Evolutionary conservation across 495 filamentous ascomycete species (phyloP), one percentile per base, ranked within the genome.

Genomic region (Penicillium longicatenatum): DNA sequence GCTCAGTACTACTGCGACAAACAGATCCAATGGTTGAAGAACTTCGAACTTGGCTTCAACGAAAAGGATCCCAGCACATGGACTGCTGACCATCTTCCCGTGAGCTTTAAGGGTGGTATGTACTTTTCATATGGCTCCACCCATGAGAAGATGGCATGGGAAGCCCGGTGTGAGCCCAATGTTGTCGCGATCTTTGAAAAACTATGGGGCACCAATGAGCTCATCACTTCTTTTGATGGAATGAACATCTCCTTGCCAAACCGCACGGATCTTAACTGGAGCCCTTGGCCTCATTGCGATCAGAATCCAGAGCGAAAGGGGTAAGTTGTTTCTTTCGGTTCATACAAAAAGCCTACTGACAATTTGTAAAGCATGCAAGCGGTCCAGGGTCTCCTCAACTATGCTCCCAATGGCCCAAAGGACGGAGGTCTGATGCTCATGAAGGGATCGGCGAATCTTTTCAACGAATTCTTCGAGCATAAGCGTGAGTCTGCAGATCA

Each of bases 381-480:
- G 3, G 52, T 54, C 2, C 42, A 54, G 9, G 52, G 42, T 10
- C 52, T 54, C 5, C 55, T 76, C 0, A 78, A 78, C 63, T 72
- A 65, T 30, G 65, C 70, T 5, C 73, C 72, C 12, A 74, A 72
- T 43, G 74, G 75, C 4, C 71, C 75, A 16, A 65, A 75, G 7
- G 75, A 78, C 37, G 75, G 75, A 19, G 75, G 74, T 14, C 55
- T 78, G 0, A 66, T 76, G 54, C 54, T 77, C 6, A 74, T 78
- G 67, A 70, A 74, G 42, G 75, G 75, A 3, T 73, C 71, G 0
- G 57, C 70, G 7, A 72, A 70, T 20, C 64, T 75, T 0, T 73
- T 73, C 39, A 51, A 72, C 43, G 63, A 75, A 42, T 75, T 71
- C 60, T 78, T 78, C 60, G 52, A 24, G 7, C 43, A 54, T 4